Evolutionary conservation across 306 rosid species (phyloP).

Genomic region (Coriaria nepalensis): DNA sequence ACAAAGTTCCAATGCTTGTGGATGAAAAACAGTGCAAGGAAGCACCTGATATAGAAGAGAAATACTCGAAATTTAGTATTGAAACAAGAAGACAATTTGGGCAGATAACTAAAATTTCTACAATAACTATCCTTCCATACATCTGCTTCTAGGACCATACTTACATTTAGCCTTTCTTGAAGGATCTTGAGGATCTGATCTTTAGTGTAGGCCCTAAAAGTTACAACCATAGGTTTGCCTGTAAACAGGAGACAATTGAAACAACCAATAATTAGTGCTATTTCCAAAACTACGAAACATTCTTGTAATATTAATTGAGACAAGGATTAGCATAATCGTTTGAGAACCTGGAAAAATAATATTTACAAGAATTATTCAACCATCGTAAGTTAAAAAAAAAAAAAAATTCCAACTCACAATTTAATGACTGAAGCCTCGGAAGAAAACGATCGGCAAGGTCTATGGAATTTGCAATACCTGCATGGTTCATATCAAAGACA

Average conservation of each 20-base stretch:
- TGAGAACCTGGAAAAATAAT: no score
- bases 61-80: constrained; percentile 4
- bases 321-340: no score
- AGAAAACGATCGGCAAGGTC: constrained; percentile 91
- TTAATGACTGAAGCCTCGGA: constrained; percentile 74
- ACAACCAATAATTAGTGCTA: constrained; percentile 1
- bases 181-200: constrained; percentile 82
- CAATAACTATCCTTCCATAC: no score
- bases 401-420: constrained; percentile 41
- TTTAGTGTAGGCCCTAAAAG: constrained; percentile 61
- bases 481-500: constrained; percentile 2
- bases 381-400: no score
- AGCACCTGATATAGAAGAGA: constrained; percentile 34
- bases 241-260: constrained; percentile 7
- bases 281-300: background rate
- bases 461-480: constrained; percentile 92
- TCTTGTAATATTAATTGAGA: no score
- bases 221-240: constrained; percentile 78
- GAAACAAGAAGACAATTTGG: background rate
- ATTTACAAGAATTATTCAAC: no score
- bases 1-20: constrained; percentile 78
- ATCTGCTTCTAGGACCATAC: constrained; percentile 5
- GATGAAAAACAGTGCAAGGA: constrained; percentile 57
- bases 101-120: no score
- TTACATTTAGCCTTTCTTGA: constrained; percentile 58